Evolutionary conservation across 1,284 basidiomycete species (phyloP).

Genomic region (Cryptococcus maquisensis): DNA sequence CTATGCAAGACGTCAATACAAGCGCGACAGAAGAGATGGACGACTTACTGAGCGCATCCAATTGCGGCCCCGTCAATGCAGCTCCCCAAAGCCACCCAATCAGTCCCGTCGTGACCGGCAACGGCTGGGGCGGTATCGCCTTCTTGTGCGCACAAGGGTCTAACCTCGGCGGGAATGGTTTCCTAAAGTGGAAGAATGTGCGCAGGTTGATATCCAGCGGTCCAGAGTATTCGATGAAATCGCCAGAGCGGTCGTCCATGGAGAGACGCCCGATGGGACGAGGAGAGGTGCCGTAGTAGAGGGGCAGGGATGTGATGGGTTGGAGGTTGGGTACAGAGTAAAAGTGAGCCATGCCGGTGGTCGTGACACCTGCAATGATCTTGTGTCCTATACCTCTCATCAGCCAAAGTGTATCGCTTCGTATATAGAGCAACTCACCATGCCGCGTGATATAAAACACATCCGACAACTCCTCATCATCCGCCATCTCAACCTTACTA

Average conservation of each 20-base stretch:
- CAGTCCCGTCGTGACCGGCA: slow-evolving; percentile 31
- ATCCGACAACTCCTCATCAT: slow-evolving; percentile 57
- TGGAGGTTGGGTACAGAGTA: slow-evolving; percentile 63
- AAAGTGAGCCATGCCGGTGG: slow-evolving; percentile 55
- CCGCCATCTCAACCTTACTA: slow-evolving; percentile 53
- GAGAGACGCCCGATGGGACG: slow-evolving; percentile 37
- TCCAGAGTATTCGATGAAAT: slow-evolving; percentile 45
- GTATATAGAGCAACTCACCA: slow-evolving; percentile 42
- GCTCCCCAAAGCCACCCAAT: slow-evolving; percentile 49
- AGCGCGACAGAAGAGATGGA: neutral
- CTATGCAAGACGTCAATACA: slow-evolving; percentile 11
- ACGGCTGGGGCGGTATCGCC: slow-evolving; percentile 39
- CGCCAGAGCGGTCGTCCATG: slow-evolving; percentile 47
- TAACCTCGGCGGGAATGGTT: slow-evolving; percentile 45
- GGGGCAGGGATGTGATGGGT: slow-evolving; percentile 39
- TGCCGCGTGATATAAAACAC: slow-evolving; percentile 60
- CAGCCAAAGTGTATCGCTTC: neutral
- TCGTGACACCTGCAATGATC: slow-evolving; percentile 63
- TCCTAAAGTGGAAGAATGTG: slow-evolving; percentile 49
- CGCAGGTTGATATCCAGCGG: slow-evolving; percentile 46
- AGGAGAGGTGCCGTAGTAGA: slow-evolving; percentile 34
- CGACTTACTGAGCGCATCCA: slow-evolving; percentile 42
- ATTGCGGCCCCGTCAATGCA: slow-evolving; percentile 42
- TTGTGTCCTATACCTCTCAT: slow-evolving; percentile 35
- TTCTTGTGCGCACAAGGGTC: slow-evolving; percentile 37